Evolutionary conservation across 2,329 filamentous ascomycete genomes (phyloP).

Genomic region (Clonostachys rosea): DNA sequence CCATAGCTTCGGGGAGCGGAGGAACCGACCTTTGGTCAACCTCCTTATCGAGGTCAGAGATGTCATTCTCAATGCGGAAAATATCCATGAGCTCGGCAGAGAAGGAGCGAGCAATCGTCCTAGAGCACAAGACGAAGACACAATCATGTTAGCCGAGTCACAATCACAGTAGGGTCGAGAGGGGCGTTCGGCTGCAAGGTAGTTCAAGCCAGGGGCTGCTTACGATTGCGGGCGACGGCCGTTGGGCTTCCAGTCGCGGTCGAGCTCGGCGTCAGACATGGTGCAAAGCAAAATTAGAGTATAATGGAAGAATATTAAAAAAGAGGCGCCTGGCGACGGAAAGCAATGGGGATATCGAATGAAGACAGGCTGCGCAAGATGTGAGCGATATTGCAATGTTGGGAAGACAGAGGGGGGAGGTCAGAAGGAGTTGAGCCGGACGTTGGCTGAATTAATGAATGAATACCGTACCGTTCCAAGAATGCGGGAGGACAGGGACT

Average conservation of each 20-base stretch:
- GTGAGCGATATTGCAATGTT: neutral
- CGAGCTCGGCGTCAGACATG: conserved; percentile 63
- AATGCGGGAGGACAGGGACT: too few species aligned
- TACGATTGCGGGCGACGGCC: conserved; percentile 79
- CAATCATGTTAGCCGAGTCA: neutral
- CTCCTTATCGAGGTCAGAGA: conserved; percentile 69
- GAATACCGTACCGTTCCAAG: too few species aligned
- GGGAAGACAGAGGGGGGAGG: neutral
- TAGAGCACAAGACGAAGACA: conserved; percentile 1
- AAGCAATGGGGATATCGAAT: neutral
- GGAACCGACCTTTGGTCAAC: conserved; percentile 74
- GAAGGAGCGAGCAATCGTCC: conserved; percentile 84
- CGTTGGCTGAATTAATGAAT: too few species aligned
- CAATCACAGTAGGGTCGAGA: too few species aligned
- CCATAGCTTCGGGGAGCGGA: neutral
- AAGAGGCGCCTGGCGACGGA: neutral
- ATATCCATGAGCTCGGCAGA: conserved; percentile 82
- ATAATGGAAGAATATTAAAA: conserved; percentile 5
- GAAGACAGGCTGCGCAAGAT: neutral
- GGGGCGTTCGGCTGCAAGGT: too few species aligned
- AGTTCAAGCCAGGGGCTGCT: conserved; percentile 26
- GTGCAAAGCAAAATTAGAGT: conserved; percentile 7
- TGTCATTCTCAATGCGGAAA: conserved; percentile 78
- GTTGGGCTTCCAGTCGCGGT: conserved; percentile 77
- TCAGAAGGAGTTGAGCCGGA: too few species aligned